These are phyloP conservation scores for Monilinia laxa DNA, from an alignment of 2,329 filamentous ascomycete genomes.

Conservation along the genomic window DNA sequence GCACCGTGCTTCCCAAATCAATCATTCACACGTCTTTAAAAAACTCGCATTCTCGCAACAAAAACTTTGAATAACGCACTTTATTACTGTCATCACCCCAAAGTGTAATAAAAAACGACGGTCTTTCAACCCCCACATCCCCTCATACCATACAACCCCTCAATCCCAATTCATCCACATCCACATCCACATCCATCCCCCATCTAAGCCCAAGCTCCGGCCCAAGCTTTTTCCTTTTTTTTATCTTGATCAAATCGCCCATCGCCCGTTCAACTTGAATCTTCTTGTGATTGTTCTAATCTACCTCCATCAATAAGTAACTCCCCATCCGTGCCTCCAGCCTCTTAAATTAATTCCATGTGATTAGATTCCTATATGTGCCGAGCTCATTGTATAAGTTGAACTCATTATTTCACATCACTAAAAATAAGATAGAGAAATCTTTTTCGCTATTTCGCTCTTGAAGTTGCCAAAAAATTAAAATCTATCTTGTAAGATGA, in stretches of 20 bases:
- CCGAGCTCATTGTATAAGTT: neutral
- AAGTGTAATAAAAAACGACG: neutral
- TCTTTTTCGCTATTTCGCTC: slow-evolving; percentile 13
- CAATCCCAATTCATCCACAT: slow-evolving; percentile 27
- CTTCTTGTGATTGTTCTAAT: slow-evolving; percentile 22
- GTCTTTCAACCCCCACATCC: neutral
- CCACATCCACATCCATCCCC: slow-evolving; percentile 34
- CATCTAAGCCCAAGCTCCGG: slow-evolving; percentile 13
- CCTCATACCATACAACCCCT: slow-evolving; percentile 19
- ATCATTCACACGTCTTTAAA: too few relatives aligned
- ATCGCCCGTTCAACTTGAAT: slow-evolving; percentile 15
- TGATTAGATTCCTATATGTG: slow-evolving; percentile 29
- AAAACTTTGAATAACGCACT: too few relatives aligned
- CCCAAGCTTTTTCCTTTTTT: neutral
- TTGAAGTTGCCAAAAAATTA: slow-evolving; percentile 16
- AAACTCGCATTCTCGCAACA: too few relatives aligned
- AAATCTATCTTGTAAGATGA: slow-evolving; percentile 22
- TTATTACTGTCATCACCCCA: neutral
- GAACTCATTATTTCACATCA: slow-evolving; percentile 22
- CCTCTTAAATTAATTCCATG: slow-evolving; percentile 29
- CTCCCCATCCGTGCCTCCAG: slow-evolving; percentile 28
- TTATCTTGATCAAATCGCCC: slow-evolving; percentile 1
- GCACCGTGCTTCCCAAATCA: too few relatives aligned
- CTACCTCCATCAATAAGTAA: slow-evolving; percentile 37
- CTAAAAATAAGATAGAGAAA: slow-evolving; percentile 21